Evolutionary conservation across 176 grass and related monocot species (phyloP), one percentile per base, ranked within the genome.

Genomic region (Musa troglodytarum): DNA sequence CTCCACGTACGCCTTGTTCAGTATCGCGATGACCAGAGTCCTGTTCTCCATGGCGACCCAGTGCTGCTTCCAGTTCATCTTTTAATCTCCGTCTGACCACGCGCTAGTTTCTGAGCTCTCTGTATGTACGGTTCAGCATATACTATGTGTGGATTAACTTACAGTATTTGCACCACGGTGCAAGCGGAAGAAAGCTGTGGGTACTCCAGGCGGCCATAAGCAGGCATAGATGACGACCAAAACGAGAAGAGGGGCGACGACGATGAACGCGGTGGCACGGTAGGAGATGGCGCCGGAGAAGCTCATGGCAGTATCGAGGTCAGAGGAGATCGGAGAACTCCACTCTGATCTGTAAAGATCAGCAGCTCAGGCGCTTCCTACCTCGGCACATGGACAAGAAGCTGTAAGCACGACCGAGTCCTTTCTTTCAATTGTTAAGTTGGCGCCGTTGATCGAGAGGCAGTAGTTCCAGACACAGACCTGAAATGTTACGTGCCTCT

Each of bases 1-100:
- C 83, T 90, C 77, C 3, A 89, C 78, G 21, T 26, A 73, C 20
- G 52, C 71, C 51, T 22, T 54, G 51, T 73, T 73, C 21, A 73
- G 71, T 4, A 73, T 2, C 3, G 20, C 22, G 11, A 73, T 52
- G 51, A 55, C 10, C 51, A 54, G 0, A 11, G 52, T 73, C 50
- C 52, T 54, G 71, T 73, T 54, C 3, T 14, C 20, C 51, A 53
- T 73, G 21, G 51, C 8, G 2, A 54, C 12, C 2, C 11, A 73
- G 71, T 11, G 13, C 2, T 2, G 11, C 52, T 25, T 54, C 71
- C 52, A 73, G 52, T 19, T 69, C 66, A 49, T 69, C 66, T 50
- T 50, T 49, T 65, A 5, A 58, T 43, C 19, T 8, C 57, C 6
- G 13, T 17, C 16, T 19, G 3, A 15, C 17, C 13, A 61, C 16